Conservation (phyloP, 2,329 filamentous ascomycete species). For the Dactylonectria estremocensis region DNA sequence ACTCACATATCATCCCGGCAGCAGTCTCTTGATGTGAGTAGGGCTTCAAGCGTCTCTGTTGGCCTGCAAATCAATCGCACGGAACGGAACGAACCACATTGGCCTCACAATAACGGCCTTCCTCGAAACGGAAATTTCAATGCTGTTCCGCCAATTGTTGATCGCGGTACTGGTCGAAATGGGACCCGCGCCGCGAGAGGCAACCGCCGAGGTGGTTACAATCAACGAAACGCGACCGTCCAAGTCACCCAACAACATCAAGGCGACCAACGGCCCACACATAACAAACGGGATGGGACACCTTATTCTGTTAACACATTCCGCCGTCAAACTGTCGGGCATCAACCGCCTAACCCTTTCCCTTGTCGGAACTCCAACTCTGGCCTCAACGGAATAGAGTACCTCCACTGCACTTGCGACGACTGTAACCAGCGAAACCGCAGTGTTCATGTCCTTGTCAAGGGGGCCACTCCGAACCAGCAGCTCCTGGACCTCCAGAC, state of each 20-base stretch:
- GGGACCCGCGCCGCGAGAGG: slow-evolving; percentile 26
- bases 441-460: slow-evolving; percentile 49
- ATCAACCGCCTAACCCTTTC: slow-evolving; percentile 7
- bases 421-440: slow-evolving; percentile 50
- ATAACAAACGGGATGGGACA: slow-evolving; percentile 35
- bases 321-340: slow-evolving; percentile 34
- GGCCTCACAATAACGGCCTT: slow-evolving; percentile 25
- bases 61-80: slow-evolving; percentile 25
- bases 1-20: slow-evolving; percentile 17
- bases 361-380: slow-evolving; percentile 44
- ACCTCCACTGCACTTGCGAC: slow-evolving; percentile 50
- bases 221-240: slow-evolving; percentile 41
- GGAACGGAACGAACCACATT: slow-evolving; percentile 28
- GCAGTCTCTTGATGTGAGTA: slow-evolving; percentile 14
- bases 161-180: slow-evolving; percentile 32
- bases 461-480: neutral
- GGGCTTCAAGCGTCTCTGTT: slow-evolving; percentile 22
- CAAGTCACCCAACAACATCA: slow-evolving; percentile 31
- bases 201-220: slow-evolving; percentile 37
- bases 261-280: slow-evolving; percentile 8
- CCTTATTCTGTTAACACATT: slow-evolving; percentile 31
- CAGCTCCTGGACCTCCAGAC: slow-evolving; percentile 43
- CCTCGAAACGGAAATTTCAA: slow-evolving; percentile 29
- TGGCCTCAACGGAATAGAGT: slow-evolving; percentile 35
- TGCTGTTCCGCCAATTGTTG: slow-evolving; percentile 6